Evolutionary conservation across 129 eudicot species (phyloP), one percentile per base, ranked within the genome.

Genomic region (Silybum marianum): DNA sequence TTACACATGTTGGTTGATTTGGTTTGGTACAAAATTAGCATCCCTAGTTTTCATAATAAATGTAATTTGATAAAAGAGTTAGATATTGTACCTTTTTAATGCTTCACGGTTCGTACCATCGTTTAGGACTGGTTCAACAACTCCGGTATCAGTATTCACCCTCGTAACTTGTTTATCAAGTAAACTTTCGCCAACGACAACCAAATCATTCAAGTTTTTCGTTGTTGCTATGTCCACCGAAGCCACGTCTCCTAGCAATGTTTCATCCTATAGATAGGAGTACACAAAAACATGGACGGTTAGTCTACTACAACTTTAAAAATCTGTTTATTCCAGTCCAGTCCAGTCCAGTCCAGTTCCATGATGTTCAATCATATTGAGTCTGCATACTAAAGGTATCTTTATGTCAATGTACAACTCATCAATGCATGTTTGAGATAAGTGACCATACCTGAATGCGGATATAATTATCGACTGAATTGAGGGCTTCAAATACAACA

Each of bases 71-170:
- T 58, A 18, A 54, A 7, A 54, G 22, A 8, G 8, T 38, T 1
- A 18, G 19, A 4, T 26, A 42, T 75, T 28, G 54, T 73, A 83
- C 84, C 84, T 84, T 32, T 19, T 77, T 19, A 90, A 83, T 21
- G 89, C 89, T 23, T 83, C 82, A 73, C 87, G 84, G 77, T 90
- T 90, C 0, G 91, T 90, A 19, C 91, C 90, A 68, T 80, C 91
- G 23, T 76, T 71, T 32, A 72, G 80, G 75, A 90, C 72, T 0
- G 80, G 73, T 79, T 88, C 91, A 13, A 72, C 42, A 14, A 12
- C 75, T 3, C 94, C 91, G 3, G 82, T 90, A 22, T 90, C 91
- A 0, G 86, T 46, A 70, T 88, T 88, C 51, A 90, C 82, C 72
- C 87, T 78, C 5, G 91, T 58, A 78, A 90, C 83, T 4, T 84